Base-by-base conservation (phyloP, 2,329 filamentous ascomycete genomes). In the Cladosporium cucumerinum region DNA sequence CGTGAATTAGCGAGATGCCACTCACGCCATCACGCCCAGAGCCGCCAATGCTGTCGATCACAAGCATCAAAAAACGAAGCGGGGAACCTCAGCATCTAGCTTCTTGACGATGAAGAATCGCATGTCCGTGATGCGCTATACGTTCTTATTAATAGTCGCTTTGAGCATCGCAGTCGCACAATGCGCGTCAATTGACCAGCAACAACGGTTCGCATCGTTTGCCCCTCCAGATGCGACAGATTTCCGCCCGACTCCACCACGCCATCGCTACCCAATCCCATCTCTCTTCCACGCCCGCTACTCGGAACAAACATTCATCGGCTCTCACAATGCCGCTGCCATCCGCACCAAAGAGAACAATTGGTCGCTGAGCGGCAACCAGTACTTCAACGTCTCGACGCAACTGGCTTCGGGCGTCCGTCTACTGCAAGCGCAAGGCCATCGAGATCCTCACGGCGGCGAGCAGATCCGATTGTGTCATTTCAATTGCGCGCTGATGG, bases 251-350 rank as follows among this genome's bases (percentile, higher is more conserved):
- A 71, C 68, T 23, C 62, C 61, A 26, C 70, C 70, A 28, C 64
- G 67, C 10, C 36, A 55, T 11, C 64, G 70, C 7, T 63, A 58
- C 14, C 67, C 69, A 18, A 62, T 71, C 8, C 70, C 81, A 2
- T 80, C 80, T 49, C 83, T 86, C 62, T 89, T 86, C 75, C 71
- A 74, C 60, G 82, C 83, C 32, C 76, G 74, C 30, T 89, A 88
- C 76, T 86, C 86, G 61, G 81, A 87, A 34, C 76, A 89, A 63
- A 84, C 84, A 14, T 84, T 86, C 66, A 78, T 87, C 26, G 88
- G 87, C n/a, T 81, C 87, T 5, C 88, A 91, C 76, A 84, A 90
- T 77, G 84, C 84, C 11, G 82, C 86, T 39, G 86, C 87, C 46
- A 89, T 90, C 74, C 60, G 70, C 26, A 72, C 65, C 1, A 55